phyloP scores from a whole-genome alignment of 768 basidiomycete genomes.

The Pisolithus tinctorius region DNA sequence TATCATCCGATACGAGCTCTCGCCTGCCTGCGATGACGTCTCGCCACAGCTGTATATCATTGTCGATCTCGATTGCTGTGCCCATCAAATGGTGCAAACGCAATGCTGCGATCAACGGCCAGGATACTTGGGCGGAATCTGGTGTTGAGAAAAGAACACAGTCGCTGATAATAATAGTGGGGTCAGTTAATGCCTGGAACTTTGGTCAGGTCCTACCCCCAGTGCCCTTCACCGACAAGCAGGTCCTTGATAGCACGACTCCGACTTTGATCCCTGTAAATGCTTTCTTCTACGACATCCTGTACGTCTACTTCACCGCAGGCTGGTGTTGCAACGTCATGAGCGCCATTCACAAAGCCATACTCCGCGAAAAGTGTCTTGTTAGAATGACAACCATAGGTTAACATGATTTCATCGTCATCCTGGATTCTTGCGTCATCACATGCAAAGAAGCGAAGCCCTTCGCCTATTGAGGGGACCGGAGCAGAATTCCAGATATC shows the following conservation, averaged over 20 bases:
- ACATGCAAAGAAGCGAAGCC: conserved; percentile 48
- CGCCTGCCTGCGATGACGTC: conserved; percentile 44
- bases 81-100: conserved; percentile 53
- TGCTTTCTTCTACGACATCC: conserved; percentile 41
- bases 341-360: conserved; percentile 60
- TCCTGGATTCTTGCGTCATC: conserved; percentile 31
- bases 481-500: conserved; percentile 33
- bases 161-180: conserved; percentile 40
- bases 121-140: conserved; percentile 67
- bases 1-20: conserved; percentile 40
- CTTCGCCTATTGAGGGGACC: conserved; percentile 31
- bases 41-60: conserved; percentile 42
- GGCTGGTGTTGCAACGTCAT: conserved; percentile 20
- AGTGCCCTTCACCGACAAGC: conserved; percentile 65
- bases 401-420: conserved; percentile 66
- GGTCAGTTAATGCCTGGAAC: background rate
- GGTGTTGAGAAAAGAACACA: conserved; percentile 70
- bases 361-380: conserved; percentile 81
- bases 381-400: conserved; percentile 79
- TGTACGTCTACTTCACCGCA: conserved; percentile 61
- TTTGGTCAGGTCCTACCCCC: conserved; percentile 53
- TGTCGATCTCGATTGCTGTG: conserved; percentile 16
- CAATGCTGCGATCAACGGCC: conserved; percentile 66
- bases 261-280: conserved; percentile 35
- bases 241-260: conserved; percentile 44